Evolutionary conservation across 2,329 filamentous ascomycete species (phyloP), one percentile per base, ranked within the genome.

Genomic region (Aspergillus sp.): DNA sequence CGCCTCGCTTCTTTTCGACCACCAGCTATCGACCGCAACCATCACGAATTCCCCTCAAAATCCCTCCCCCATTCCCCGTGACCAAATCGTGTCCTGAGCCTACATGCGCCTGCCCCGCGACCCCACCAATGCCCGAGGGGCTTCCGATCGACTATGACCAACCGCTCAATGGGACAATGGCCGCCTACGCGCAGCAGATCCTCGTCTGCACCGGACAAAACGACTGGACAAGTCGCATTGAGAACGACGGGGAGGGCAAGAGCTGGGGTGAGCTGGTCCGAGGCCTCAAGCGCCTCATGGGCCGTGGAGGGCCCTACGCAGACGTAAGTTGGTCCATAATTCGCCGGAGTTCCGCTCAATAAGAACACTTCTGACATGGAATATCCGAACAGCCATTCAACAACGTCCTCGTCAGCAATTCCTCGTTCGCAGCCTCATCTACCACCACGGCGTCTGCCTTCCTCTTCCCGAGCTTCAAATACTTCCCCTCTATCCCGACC

Each of bases 151-250:
- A 96, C 66, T 79, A 81, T 61, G 79, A 82, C 55, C 82, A 82
- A 36, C 78, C 81, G 16, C 76, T 96, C 41, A 86, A 88, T 65
- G 89, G 89, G 11, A 87, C 88, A 5, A 92, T 96, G 73, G 79
- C 87, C 2, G 77, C 80, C 1, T 95, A 96, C 67, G 79, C 85
- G 1, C 87, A 95, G 70, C 91, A 96, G 61, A 82, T 96, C 3
- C 72, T 97, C 9, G 79, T 96, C 13, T 92, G 88, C 56, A 95
- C 91, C 0, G 91, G 90, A 4, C 83, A 84, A 55, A 74, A 80
- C 26, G 89, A 95, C 73, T 96, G 92, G 92, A 77, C 80, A 24
- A 92, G 88, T 65, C 82, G 83, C 52, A 95, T 96, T 56, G 91
- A 95, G 67, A 86, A 95, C 43, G 90, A 95, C 54, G 83, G 86